A percentile compares a stretch with the other conserved stretches of the same genome.
These are phyloP conservation scores for Cicer bijugum DNA, from an alignment of 306 rosid species.

Conservation along the genomic window DNA sequence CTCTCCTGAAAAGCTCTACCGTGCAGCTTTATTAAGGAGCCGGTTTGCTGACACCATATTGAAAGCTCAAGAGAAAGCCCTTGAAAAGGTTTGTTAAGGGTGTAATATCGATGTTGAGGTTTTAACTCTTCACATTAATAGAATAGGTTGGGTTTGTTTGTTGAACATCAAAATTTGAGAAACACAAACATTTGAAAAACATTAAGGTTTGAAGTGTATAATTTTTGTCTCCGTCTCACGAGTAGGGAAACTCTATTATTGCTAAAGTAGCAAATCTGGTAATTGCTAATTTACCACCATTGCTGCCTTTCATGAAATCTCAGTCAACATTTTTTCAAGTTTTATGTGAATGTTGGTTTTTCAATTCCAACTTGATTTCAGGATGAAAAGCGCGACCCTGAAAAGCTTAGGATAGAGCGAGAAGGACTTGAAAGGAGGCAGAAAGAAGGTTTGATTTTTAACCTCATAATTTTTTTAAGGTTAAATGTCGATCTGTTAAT, in stretches of 20 bases:
- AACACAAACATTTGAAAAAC: background rate
- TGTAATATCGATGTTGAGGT: conserved; percentile 35
- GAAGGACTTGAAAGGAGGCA: conserved; percentile 88
- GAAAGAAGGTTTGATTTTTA: conserved; percentile 70
- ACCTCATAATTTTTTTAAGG: conserved; percentile 7
- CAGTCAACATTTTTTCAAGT: background rate
- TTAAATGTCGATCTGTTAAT: background rate
- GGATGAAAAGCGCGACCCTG: conserved; percentile 92
- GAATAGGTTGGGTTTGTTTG: conserved; percentile 16
- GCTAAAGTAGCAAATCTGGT: background rate
- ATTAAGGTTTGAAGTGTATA: conserved; percentile 12
- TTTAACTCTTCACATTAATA: conserved; percentile 16
- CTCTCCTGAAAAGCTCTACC: conserved; percentile 90
- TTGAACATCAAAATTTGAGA: conserved; percentile 5
- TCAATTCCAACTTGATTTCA: conserved; percentile 48
- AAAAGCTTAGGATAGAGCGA: conserved; percentile 77
- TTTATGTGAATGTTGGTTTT: conserved; percentile 26
- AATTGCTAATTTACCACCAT: conserved; percentile 17
- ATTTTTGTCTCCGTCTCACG: conserved; percentile 25
- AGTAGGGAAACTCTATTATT: conserved; percentile 19
- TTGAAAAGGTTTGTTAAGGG: conserved; percentile 79
- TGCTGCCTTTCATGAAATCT: conserved; percentile 9
- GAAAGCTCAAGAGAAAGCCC: conserved; percentile 92
- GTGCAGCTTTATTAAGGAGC: conserved; percentile 78
- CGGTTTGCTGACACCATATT: conserved; percentile 95